Evolutionary conservation across 345 rosid species (phyloP), one percentile per base, ranked within the genome.

Genomic region (Clarkia xantiana): DNA sequence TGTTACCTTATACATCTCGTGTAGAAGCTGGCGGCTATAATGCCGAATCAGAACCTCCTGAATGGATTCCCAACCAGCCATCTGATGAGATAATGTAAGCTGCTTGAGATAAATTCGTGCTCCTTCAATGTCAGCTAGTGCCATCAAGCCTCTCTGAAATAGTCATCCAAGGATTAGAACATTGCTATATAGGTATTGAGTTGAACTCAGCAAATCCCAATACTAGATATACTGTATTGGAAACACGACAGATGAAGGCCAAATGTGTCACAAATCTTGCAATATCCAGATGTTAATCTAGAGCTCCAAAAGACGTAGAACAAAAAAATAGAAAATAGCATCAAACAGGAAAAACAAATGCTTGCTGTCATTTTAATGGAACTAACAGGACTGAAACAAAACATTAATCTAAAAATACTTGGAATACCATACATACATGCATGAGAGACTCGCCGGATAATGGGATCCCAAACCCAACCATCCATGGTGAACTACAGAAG

Each of bases 401-500:
- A 29, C 4, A 29, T 29, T 29, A 29, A 29, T 29, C 36, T 10
- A 7, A 3, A 29, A 29, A 29, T 29, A 29, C 36, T 2, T 29
- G 36, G 36, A 7, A 29, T 29, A 50, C 34, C 14, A 20, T 14
- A 68, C 97, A 67, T 71, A 90, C 97, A 69, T 80, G 94, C 59
- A 90, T 79, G 63, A 90, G 75, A 62, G 87, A 79, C 50, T 82
- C 95, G 67, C 88, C 86, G 9, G 84, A 76, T 40, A 76, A 71
- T 45, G 73, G 81, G 64, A 76, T 48, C 58, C 95, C 87, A 62
- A 72, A 80, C 67, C 84, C 79, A 55, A 67, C 82, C 72, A 75
- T 82, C 97, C 97, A 80, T 25, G 97, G 97, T 62, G 87, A 67
- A 50, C 97, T 85, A 66, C 87, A 85, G 73, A 90, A 90, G 80